phyloP scores from a whole-genome alignment of 2,329 filamentous ascomycete species.

The Huntiella decipiens region DNA sequence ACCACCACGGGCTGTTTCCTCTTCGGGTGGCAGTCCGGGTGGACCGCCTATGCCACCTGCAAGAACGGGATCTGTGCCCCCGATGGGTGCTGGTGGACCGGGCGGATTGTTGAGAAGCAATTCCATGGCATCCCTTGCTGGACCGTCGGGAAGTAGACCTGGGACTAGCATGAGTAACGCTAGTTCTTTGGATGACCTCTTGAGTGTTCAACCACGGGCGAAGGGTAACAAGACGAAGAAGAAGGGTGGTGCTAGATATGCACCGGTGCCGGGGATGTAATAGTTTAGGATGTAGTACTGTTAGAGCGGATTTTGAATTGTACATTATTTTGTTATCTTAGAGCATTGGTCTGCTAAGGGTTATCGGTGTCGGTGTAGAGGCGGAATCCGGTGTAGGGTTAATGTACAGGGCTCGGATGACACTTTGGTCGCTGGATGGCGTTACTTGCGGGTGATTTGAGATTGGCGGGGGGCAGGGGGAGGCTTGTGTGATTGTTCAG shows the following conservation, averaged over 20 bases:
- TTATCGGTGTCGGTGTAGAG: too few relatives aligned
- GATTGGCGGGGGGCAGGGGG: too few relatives aligned
- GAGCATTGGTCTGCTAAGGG: too few relatives aligned
- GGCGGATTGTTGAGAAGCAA: slow-evolving; percentile 6
- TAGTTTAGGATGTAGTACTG: too few relatives aligned
- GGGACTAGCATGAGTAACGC: slow-evolving; percentile 72
- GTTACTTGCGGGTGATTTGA: too few relatives aligned
- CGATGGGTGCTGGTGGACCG: slow-evolving; percentile 14
- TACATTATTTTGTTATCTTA: too few relatives aligned
- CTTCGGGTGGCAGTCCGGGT: slow-evolving; percentile 27
- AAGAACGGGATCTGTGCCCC: slow-evolving; percentile 16
- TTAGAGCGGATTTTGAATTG: too few relatives aligned
- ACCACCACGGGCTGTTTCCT: slow-evolving; percentile 43
- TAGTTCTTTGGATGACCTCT: slow-evolving; percentile 84
- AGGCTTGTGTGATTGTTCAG: too few relatives aligned
- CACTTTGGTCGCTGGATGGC: too few relatives aligned
- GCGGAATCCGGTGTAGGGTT: too few relatives aligned
- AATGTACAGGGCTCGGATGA: too few relatives aligned
- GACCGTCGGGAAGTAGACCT: slow-evolving; percentile 43
- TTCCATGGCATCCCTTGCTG: slow-evolving; percentile 6
- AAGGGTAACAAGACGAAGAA: slow-evolving; percentile 39
- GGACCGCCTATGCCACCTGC: slow-evolving; percentile 23
- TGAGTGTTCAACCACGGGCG: slow-evolving; percentile 59
- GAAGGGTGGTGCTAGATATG: slow-evolving; percentile 74
- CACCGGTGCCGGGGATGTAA: slow-evolving; percentile 25